phyloP scores from a whole-genome alignment of 192 early-diverging fungal genomes.

The Coemansia sp. region DNA sequence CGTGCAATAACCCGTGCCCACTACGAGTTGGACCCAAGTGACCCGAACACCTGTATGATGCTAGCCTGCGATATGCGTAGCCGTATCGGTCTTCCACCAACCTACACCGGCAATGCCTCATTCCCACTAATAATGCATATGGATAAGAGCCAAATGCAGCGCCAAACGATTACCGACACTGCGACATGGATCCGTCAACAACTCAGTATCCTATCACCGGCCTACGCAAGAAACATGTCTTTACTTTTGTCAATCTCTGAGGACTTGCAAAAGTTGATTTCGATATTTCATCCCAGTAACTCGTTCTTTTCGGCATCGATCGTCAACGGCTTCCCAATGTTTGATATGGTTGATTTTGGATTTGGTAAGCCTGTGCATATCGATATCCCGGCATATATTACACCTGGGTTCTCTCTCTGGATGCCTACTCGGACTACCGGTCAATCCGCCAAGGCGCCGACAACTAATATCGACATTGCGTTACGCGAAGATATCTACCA shows the following conservation, averaged over 20 bases:
- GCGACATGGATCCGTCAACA: constrained; percentile 32
- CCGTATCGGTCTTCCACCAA: constrained; percentile 19
- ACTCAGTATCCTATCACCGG: constrained; percentile 11
- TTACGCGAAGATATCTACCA: constrained; percentile 29
- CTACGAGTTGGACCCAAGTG: not conserved
- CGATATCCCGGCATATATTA: constrained; percentile 37
- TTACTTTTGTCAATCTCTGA: constrained; percentile 18
- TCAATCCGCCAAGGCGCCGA: not conserved
- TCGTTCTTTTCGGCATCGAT: constrained; percentile 44
- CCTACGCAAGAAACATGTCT: constrained; percentile 14
- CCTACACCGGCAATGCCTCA: constrained; percentile 43
- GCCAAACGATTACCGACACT: constrained; percentile 31
- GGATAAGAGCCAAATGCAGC: constrained; percentile 14
- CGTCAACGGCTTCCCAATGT: constrained; percentile 31
- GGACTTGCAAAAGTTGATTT: constrained; percentile 14
- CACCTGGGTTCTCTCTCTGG: constrained; percentile 47
- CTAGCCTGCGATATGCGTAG: constrained; percentile 40
- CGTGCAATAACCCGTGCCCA: constrained; percentile 43
- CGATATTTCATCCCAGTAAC: constrained; percentile 28
- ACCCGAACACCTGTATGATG: constrained; percentile 41
- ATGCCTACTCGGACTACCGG: constrained; percentile 18
- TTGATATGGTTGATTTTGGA: constrained; percentile 31
- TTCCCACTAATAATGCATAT: constrained; percentile 36
- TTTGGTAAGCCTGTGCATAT: constrained; percentile 29
- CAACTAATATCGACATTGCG: constrained; percentile 23